A percentile compares a stretch with the other conserved stretches of the same genome.
These are phyloP conservation scores for Saccharomycopsis hybrid DNA, from an alignment of 1,139 yeast genomes.

Conservation along the genomic window DNA sequence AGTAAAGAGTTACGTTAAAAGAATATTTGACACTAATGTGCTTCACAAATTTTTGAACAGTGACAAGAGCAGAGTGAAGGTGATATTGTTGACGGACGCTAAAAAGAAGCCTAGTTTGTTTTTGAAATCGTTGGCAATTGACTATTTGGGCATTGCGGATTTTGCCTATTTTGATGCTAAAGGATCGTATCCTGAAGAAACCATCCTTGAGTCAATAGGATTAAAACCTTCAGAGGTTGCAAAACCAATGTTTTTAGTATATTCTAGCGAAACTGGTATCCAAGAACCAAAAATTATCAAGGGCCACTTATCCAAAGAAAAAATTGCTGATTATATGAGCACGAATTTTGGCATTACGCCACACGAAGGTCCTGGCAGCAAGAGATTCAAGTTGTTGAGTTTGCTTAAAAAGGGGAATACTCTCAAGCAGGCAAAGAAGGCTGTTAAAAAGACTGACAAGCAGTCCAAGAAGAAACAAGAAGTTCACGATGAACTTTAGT, in stretches of 20 bases:
- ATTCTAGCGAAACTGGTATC: conserved; percentile 22
- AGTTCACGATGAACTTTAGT: conserved; percentile 36
- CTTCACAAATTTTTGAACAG: conserved; percentile 29
- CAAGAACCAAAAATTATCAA: conserved; percentile 23
- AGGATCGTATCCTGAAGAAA: conserved; percentile 21
- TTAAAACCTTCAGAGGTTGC: conserved; percentile 25
- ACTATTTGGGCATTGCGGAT: conserved; percentile 47
- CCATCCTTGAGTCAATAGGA: conserved; percentile 20
- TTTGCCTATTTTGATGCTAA: conserved; percentile 35
- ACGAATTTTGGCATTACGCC: conserved; percentile 23
- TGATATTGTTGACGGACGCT: conserved; percentile 37
- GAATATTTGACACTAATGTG: conserved; percentile 34
- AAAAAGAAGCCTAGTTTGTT: conserved; percentile 49
- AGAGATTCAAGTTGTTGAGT: conserved; percentile 2
- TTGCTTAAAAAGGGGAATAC: conserved; percentile 17
- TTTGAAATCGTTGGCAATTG: conserved; percentile 69
- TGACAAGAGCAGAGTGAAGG: conserved; percentile 31
- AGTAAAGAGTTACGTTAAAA: conserved; percentile 66
- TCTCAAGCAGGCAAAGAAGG: conserved; percentile 27
- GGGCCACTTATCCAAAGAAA: conserved; percentile 30
- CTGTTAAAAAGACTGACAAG: conserved; percentile 1
- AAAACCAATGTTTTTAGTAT: conserved; percentile 26
- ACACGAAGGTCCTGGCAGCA: conserved; percentile 22
- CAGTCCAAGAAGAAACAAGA: conserved; percentile 7
- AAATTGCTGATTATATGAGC: conserved; percentile 27